Conservation (phyloP, 164 flowering plant genomes). For the Brasenia schreberi region DNA sequence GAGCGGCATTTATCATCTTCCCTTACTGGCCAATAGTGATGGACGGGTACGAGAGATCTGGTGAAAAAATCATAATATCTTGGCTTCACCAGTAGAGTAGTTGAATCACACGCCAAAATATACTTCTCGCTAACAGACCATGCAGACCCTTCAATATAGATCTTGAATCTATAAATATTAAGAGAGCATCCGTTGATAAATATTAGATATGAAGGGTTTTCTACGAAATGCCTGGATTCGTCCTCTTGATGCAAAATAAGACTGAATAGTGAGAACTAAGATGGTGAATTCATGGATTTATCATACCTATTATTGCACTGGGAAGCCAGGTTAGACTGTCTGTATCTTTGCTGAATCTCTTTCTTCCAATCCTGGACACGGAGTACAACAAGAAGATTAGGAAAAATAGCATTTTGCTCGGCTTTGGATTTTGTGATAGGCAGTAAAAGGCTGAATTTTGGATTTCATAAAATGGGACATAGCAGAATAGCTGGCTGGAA, state of each 20-base stretch:
- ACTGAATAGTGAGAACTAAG: no score
- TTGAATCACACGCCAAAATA: constrained; percentile 58
- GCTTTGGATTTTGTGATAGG: no score
- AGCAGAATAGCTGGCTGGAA: no score
- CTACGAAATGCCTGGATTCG: no score
- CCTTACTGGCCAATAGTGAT: constrained; percentile 67
- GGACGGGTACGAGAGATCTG: constrained; percentile 39
- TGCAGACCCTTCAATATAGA: constrained; percentile 51
- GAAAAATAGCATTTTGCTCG: no score
- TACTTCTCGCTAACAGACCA: constrained; percentile 78
- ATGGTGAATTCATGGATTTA: no score
- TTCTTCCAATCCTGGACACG: constrained; percentile 56
- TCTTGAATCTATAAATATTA: constrained; percentile 34
- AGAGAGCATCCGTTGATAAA: background rate
- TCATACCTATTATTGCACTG: constrained; percentile 57
- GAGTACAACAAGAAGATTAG: no score
- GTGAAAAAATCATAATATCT: constrained; percentile 49
- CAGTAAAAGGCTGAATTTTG: no score
- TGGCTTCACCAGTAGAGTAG: constrained; percentile 32
- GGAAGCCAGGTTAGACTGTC: constrained; percentile 29
- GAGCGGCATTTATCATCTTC: constrained; percentile 29
- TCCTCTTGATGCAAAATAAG: no score
- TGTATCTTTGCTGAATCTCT: constrained; percentile 30
- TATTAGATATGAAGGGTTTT: background rate
- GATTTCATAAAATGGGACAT: no score